These are phyloP conservation scores for Gynandropsis gynandra DNA, from an alignment of 345 rosid genomes.

Conservation along the genomic window DNA sequence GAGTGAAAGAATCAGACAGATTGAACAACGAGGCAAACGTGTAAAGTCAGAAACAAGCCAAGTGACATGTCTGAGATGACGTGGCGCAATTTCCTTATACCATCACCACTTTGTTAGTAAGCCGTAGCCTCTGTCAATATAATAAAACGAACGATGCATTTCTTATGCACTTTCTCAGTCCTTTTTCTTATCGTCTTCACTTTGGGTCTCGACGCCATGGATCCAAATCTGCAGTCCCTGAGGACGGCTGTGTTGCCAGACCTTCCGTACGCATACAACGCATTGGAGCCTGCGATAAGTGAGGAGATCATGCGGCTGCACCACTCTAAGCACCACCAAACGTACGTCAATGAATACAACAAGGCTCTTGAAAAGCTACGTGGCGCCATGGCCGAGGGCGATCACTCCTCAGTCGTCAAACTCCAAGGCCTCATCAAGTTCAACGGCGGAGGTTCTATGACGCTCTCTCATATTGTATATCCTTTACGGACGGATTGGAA, in stretches of 20 bases:
- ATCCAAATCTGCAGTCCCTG: constrained; percentile 24
- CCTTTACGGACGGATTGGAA: no score
- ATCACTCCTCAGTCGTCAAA: constrained; percentile 52
- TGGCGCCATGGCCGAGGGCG: constrained; percentile 56
- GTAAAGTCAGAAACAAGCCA: constrained; percentile 10
- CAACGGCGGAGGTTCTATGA: constrained; percentile 98
- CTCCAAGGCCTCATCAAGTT: constrained; percentile 86
- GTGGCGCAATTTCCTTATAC: constrained; percentile 10
- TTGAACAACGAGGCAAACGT: constrained; percentile 8
- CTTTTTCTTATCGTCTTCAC: constrained; percentile 10
- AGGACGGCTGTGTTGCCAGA: constrained; percentile 79
- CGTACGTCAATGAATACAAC: constrained; percentile 81
- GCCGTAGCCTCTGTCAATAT: constrained; percentile 1
- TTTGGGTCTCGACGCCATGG: constrained; percentile 16
- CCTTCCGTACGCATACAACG: constrained; percentile 74
- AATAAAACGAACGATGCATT: constrained; percentile 11
- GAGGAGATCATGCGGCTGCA: constrained; percentile 94
- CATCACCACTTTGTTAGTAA: background rate
- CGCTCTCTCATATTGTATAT: background rate
- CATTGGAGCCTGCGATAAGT: constrained; percentile 82
- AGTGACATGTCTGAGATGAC: constrained; percentile 9
- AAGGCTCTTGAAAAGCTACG: constrained; percentile 67
- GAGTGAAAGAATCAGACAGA: constrained; percentile 5
- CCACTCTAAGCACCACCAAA: constrained; percentile 90
- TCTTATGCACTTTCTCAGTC: background rate